phyloP scores from a whole-genome alignment of 768 basidiomycete genomes.

The Termitomyces heimii region DNA sequence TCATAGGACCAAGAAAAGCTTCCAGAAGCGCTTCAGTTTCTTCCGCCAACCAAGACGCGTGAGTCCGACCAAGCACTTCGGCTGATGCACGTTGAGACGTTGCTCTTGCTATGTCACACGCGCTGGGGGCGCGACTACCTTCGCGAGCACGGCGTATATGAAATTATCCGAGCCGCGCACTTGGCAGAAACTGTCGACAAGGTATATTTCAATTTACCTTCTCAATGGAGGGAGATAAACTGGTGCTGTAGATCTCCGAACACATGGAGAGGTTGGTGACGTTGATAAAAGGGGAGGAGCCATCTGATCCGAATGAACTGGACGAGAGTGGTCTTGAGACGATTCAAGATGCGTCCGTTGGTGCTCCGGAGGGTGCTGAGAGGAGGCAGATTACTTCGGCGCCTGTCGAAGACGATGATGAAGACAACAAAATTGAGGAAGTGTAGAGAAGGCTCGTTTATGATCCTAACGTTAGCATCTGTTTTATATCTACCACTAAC shows the following conservation, averaged over 20 bases:
- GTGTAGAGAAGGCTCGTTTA: slow-evolving; percentile 33
- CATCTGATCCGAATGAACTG: slow-evolving; percentile 36
- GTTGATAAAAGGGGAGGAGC: slow-evolving; percentile 78
- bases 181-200: slow-evolving; percentile 73
- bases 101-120: slow-evolving; percentile 85
- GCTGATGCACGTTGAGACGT: slow-evolving; percentile 80
- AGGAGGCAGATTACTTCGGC: slow-evolving; percentile 14
- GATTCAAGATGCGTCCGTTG: slow-evolving; percentile 16
- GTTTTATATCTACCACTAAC: neutral
- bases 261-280: slow-evolving; percentile 86
- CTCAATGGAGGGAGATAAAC: neutral
- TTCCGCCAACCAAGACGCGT: slow-evolving; percentile 77
- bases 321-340: slow-evolving; percentile 20
- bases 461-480: neutral
- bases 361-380: slow-evolving; percentile 9
- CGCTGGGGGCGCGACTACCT: slow-evolving; percentile 83
- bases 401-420: slow-evolving; percentile 43
- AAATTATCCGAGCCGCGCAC: slow-evolving; percentile 76
- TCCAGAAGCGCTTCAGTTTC: slow-evolving; percentile 79
- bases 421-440: slow-evolving; percentile 73
- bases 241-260: slow-evolving; percentile 60
- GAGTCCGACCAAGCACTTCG: slow-evolving; percentile 76
- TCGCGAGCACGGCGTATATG: slow-evolving; percentile 78
- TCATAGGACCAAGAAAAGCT: slow-evolving; percentile 85
- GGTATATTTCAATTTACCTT: slow-evolving; percentile 31